Evolutionary conservation across 1,139 yeast genomes (phyloP), one percentile per base, ranked within the genome.

Genomic region (Kurtzmaniella quercitrusa): DNA sequence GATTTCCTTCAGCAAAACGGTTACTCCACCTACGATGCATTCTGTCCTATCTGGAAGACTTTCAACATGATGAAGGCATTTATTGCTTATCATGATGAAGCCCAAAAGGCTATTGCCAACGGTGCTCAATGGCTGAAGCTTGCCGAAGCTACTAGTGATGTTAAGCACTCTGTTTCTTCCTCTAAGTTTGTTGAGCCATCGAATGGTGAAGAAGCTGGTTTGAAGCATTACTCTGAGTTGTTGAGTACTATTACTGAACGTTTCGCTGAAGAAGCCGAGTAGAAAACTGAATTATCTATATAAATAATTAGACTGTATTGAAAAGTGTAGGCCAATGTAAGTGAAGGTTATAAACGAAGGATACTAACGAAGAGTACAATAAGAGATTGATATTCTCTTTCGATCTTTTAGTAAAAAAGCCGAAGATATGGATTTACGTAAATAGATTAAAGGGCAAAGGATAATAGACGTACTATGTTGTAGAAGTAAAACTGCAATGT

Each of bases 41-140:
- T 90, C 85, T 93, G 99, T 73, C 99, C 99, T 56, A 87, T 93
- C 61, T 93, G 98, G 98, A 93, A 93, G 78, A 93, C 99, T 46
- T 85, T 81, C 58, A 95, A 89, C 65, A 93, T 93, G 98, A 90
- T 93, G 97, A 89, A 87, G 69, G 85, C 93, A 18, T 93, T 93
- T 59, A 82, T 90, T 50, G 70, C 90, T 38, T 93, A 93, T 70
- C 82, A 87, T 62, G 97, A 93, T 55, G 98, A 93, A 73, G 98
- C 99, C 31, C 98, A 91, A 73, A 91, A 89, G 75, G 96, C 98
- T 14, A 85, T 91, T 52, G 78, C 96, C 41, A 83, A 86, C 59
- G 98, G 98, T 60, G 95, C 95, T 36, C 82, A 79, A 63, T 93
- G 99, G 99, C 79, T 87, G 52, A 91, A 89, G 73, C 79, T 93